phyloP scores from a whole-genome alignment of 306 rosid genomes.

The Fragaria nilgerrensis region DNA sequence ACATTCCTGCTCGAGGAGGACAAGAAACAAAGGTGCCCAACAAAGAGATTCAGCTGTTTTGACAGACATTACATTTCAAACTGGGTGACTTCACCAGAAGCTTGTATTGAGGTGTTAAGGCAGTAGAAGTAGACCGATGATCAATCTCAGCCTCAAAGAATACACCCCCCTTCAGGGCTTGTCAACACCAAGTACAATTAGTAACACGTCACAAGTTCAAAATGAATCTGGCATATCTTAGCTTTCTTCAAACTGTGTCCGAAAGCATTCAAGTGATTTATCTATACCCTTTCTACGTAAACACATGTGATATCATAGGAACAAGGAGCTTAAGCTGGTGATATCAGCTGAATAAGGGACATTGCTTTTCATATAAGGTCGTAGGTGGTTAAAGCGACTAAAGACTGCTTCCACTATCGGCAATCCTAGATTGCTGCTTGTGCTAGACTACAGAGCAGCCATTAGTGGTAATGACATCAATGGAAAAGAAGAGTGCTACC shows the following conservation, averaged over 20 bases:
- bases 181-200: not conserved
- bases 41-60: not conserved
- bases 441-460: not conserved
- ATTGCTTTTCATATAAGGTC: not conserved
- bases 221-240: not conserved
- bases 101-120: not conserved
- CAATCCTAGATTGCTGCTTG: not conserved
- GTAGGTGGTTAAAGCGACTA: not conserved
- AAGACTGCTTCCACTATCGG: not conserved
- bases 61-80: not conserved
- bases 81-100: not conserved
- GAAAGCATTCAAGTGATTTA: not conserved
- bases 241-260: not conserved
- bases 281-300: not conserved
- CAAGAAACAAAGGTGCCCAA: not conserved
- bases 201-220: not conserved
- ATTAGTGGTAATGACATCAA: not conserved
- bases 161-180: not conserved
- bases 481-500: not conserved
- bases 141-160: not conserved
- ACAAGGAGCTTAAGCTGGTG: not conserved
- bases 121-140: not conserved
- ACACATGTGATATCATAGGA: not conserved
- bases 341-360: not conserved
- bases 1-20: not conserved